Percentiles rank a stretch among this genome's conserved stretches.
phyloP scores from a whole-genome alignment of 176 grass and related monocot genomes.

The Eremochloa ophiuroides region DNA sequence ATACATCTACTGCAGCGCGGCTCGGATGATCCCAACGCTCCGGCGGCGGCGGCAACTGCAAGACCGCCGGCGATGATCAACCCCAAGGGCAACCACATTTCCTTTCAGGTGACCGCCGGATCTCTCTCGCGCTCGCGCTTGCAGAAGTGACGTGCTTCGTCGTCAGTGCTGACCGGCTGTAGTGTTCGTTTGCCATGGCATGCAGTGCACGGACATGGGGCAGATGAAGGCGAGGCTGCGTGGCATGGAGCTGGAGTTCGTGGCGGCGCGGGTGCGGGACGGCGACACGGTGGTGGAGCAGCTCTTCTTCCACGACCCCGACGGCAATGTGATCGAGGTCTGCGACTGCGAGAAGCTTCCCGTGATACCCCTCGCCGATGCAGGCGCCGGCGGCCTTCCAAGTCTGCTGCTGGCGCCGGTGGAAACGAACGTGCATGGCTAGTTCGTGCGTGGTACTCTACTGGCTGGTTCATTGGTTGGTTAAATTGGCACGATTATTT shows the following conservation, averaged over 20 bases:
- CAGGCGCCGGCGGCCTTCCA: background rate
- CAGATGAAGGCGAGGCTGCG: slow-evolving; percentile 36
- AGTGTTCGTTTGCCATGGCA: background rate
- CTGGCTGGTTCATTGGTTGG: background rate
- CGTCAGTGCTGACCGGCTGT: background rate
- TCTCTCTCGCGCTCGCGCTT: too few species aligned
- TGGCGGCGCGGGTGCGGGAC: slow-evolving; percentile 39
- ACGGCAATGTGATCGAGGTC: slow-evolving; percentile 76
- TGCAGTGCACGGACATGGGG: slow-evolving; percentile 57
- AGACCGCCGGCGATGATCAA: slow-evolving; percentile 54
- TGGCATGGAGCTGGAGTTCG: slow-evolving; percentile 34
- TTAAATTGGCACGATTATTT: background rate
- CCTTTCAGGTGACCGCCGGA: slow-evolving; percentile 56
- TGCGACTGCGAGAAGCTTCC: slow-evolving; percentile 74
- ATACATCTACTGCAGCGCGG: slow-evolving; percentile 70
- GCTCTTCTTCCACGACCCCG: slow-evolving; percentile 86
- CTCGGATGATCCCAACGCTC: background rate
- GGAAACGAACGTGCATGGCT: background rate
- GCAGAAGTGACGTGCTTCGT: too few species aligned
- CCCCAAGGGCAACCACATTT: slow-evolving; percentile 72
- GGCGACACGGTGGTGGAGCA: slow-evolving; percentile 54
- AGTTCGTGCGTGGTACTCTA: background rate
- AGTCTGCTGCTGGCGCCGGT: background rate
- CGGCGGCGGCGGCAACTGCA: background rate
- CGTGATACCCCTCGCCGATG: slow-evolving; percentile 26